phyloP scores from a whole-genome alignment of 1,284 basidiomycete species.

The Pulchroboletus neoregius region DNA sequence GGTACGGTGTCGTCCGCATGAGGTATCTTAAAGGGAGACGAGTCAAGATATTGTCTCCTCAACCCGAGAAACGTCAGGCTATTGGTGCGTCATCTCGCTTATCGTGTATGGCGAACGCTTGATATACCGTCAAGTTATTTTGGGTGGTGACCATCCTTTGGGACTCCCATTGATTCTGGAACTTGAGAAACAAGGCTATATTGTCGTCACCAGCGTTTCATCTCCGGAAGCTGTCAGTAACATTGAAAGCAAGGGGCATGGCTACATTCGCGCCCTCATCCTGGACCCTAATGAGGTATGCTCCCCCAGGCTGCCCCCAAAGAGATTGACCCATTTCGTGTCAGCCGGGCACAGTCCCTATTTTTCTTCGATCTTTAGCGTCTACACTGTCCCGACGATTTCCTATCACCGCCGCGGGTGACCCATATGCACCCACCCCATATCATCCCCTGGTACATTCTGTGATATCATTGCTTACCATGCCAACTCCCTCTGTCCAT shows the following conservation, averaged over 20 bases:
- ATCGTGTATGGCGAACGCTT: slow-evolving; percentile 5
- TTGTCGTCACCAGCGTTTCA: slow-evolving; percentile 74
- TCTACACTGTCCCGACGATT: slow-evolving; percentile 78
- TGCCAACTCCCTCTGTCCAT: slow-evolving; percentile 39
- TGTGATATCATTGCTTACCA: slow-evolving; percentile 64
- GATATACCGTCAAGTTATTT: slow-evolving; percentile 51
- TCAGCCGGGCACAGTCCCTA: slow-evolving; percentile 64
- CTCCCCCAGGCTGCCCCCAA: background rate
- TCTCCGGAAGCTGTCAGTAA: slow-evolving; percentile 57
- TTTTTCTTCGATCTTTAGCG: slow-evolving; percentile 73
- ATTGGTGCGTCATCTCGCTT: slow-evolving; percentile 50
- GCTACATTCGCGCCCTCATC: slow-evolving; percentile 74
- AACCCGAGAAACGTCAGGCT: slow-evolving; percentile 56
- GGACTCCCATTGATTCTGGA: slow-evolving; percentile 66
- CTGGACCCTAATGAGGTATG: slow-evolving; percentile 70
- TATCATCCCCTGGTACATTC: slow-evolving; percentile 66
- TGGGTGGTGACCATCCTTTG: slow-evolving; percentile 72
- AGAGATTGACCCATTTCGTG: slow-evolving; percentile 4
- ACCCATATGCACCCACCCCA: slow-evolving; percentile 65
- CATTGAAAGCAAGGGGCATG: slow-evolving; percentile 61
- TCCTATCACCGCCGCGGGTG: slow-evolving; percentile 70
- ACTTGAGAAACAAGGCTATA: slow-evolving; percentile 72
- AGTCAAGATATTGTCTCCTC: slow-evolving; percentile 32
- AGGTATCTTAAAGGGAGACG: slow-evolving; percentile 35
- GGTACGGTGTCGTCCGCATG: slow-evolving; percentile 41